Evolutionary conservation across 495 filamentous ascomycete genomes (phyloP).

Genomic region (Neurospora cerealis): DNA sequence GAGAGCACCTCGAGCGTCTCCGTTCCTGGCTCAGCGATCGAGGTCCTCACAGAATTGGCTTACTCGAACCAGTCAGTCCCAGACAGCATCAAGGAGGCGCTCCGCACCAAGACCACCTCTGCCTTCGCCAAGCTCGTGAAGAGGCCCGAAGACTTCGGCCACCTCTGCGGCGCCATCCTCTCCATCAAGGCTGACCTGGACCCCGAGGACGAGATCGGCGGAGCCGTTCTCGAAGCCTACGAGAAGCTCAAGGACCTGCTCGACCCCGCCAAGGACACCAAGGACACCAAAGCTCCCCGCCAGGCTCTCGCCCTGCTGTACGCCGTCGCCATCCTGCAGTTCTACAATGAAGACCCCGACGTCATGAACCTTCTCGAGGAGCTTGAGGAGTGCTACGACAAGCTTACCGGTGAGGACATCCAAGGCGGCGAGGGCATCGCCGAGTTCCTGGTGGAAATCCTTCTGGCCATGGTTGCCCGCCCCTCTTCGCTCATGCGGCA

Average conservation of each 20-base stretch:
- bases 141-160: constrained; percentile 44
- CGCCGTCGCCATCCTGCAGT: constrained; percentile 73
- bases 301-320: constrained; percentile 72
- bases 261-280: constrained; percentile 42
- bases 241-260: constrained; percentile 58
- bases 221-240: constrained; percentile 48
- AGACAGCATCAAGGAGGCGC: constrained; percentile 52
- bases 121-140: constrained; percentile 58
- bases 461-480: constrained; percentile 79
- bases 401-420: constrained; percentile 24
- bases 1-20: constrained; percentile 16
- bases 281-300: constrained; percentile 25
- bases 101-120: constrained; percentile 53
- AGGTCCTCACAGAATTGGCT: constrained; percentile 35
- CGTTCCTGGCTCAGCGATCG: constrained; percentile 29
- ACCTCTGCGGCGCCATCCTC: constrained; percentile 38
- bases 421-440: constrained; percentile 45
- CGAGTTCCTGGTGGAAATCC: constrained; percentile 73
- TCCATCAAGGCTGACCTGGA: constrained; percentile 44
- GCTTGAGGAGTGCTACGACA: constrained; percentile 45
- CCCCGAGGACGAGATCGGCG: constrained; percentile 48
- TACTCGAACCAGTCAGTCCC: constrained; percentile 45
- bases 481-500: constrained; percentile 77
- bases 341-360: constrained; percentile 84
- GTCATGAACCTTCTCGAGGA: constrained; percentile 40